Evolutionary conservation across 306 rosid genomes (phyloP).

Genomic region (Delonix regia): DNA sequence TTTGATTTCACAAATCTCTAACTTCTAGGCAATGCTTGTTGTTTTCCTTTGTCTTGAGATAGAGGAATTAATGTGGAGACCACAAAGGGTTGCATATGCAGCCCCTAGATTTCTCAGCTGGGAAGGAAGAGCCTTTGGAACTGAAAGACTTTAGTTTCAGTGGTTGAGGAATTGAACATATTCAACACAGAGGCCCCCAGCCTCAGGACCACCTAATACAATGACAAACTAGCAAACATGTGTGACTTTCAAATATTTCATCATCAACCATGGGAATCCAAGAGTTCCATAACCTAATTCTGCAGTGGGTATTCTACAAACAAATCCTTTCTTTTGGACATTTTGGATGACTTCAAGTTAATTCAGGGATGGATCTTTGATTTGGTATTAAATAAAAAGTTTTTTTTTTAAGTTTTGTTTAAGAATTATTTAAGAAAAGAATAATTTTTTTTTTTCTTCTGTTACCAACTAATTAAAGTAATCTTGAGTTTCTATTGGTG

Average conservation of each 20-base stretch:
- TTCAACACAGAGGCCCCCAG: background rate
- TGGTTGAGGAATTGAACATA: background rate
- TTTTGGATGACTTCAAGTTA: background rate
- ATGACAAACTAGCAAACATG: background rate
- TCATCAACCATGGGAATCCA: background rate
- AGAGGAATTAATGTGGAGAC: background rate
- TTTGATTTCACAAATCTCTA: slow-evolving; percentile 21
- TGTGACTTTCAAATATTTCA: background rate
- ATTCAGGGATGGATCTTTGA: background rate
- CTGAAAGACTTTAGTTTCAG: background rate
- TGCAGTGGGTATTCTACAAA: background rate
- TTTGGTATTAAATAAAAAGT: too few species aligned
- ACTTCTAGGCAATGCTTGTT: slow-evolving; percentile 1
- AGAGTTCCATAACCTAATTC: background rate
- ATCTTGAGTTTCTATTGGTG: too few species aligned
- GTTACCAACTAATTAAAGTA: too few species aligned
- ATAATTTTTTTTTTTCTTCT: too few species aligned
- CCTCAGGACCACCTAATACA: background rate
- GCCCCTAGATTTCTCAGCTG: background rate
- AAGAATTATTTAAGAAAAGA: too few species aligned
- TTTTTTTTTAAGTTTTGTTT: too few species aligned
- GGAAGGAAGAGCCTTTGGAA: background rate
- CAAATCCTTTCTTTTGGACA: background rate
- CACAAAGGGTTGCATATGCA: background rate
- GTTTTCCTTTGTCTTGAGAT: background rate